Base-by-base conservation (phyloP, 495 filamentous ascomycete species). In the Neurospora sublineolata region DNA sequence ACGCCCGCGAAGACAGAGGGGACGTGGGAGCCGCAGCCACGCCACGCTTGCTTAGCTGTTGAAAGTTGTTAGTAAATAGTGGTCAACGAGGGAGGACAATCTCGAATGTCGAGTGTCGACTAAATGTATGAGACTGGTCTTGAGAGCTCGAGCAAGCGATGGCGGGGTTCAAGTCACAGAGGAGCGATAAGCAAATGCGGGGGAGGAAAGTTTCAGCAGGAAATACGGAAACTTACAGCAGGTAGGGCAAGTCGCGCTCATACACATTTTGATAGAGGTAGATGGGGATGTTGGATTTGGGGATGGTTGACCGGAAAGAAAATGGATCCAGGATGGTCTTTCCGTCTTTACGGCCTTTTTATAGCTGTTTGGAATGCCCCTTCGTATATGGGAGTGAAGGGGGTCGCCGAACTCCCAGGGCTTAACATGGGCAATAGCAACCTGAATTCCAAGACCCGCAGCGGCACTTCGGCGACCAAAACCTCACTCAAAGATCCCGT, bases 41-140 rank as follows among this genome's bases (percentile, higher is more conserved):
- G 87, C 89, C 89, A 92, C 68, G 87, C 81, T 77, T 84, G 79
- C 80, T 90, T 90, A 44, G 86, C 89, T 91, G 69, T 72, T n/a
- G 36, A 9, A 1, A 18, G 37, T 68, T 33, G 20, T 37, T 36
- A 30, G 11, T 30, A 27, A 58, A 27, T 4, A 46, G 1, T 46
- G n/a, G 0, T 46, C 42, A 11, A 46, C 20, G 20, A 27, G 20
- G 12, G 38, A 69, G 69, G 16, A 39, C 38, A n/a, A 33, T 60
- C 3, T 46, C 18, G 37, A 20, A 6, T 4, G 40, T 18, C 14
- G 14, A 18, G 36, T 37, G 37, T 64, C 6, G 46, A 69, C 12
- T 37, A 41, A 30, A 33, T n/a, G 60, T 27, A 33, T 12, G 72
- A 14, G n/a, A n/a, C 40, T 42, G 40, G 39, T 41, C 39, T 41